Evolutionary conservation across 352 stramenopile genomes (phyloP).

Genomic region (Thalassiosira oceanica): DNA sequence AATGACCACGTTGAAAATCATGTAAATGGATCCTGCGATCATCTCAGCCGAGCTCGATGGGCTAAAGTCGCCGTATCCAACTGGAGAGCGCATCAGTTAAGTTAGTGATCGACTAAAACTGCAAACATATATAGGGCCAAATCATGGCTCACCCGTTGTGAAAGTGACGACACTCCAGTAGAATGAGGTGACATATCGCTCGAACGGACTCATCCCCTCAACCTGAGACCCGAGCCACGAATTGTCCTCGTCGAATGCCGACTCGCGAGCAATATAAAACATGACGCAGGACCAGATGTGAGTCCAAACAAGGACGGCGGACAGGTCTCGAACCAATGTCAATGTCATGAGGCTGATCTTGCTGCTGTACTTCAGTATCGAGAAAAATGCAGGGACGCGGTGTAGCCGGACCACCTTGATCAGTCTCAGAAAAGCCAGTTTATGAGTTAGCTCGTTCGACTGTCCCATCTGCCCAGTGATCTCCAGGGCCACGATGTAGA

Average conservation of each 20-base stretch:
- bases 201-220: constrained; percentile 11
- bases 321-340: constrained; percentile 48
- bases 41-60: constrained; percentile 46
- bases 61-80: constrained; percentile 55
- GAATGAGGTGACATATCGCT: constrained; percentile 45
- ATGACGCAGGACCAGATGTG: constrained; percentile 54
- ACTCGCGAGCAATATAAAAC: constrained; percentile 56
- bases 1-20: constrained; percentile 55
- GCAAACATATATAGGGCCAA: background rate
- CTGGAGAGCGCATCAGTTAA: constrained; percentile 16
- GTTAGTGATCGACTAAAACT: background rate
- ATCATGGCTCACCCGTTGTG: background rate
- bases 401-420: constrained; percentile 44
- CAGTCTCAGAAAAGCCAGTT: constrained; percentile 41
- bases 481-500: constrained; percentile 22
- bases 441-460: constrained; percentile 3
- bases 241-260: constrained; percentile 41
- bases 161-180: constrained; percentile 57
- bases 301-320: constrained; percentile 36
- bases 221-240: constrained; percentile 46
- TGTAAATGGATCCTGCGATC: constrained; percentile 49
- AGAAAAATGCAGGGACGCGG: constrained; percentile 44
- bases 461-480: constrained; percentile 20
- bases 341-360: constrained; percentile 45
- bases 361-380: constrained; percentile 43